Conservation (phyloP, 805 yeast species). For the Lipomyces orientalis region DNA sequence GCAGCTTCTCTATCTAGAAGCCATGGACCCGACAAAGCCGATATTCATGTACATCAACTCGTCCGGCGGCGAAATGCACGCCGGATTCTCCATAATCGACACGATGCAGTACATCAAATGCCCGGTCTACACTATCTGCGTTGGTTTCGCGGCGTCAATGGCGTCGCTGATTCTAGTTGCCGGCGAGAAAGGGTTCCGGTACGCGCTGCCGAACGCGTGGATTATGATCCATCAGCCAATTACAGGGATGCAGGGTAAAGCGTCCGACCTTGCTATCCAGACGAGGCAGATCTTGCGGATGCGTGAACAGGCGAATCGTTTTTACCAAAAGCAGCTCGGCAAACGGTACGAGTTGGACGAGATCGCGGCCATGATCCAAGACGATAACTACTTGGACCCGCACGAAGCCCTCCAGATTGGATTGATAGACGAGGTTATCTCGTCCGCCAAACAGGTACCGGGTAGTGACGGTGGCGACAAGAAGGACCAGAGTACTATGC, state of each 20-base stretch:
- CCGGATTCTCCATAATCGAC: constrained; percentile 48
- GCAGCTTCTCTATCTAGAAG: constrained; percentile 40
- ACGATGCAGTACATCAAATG: constrained; percentile 47
- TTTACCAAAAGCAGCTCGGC: constrained; percentile 44
- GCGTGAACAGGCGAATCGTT: constrained; percentile 42
- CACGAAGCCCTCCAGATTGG: constrained; percentile 46
- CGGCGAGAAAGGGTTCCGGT: constrained; percentile 44
- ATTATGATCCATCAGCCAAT: constrained; percentile 49
- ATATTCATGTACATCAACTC: constrained; percentile 43
- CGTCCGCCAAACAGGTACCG: background rate
- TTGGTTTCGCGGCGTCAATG: constrained; percentile 49
- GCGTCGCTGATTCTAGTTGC: constrained; percentile 45
- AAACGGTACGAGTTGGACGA: constrained; percentile 28
- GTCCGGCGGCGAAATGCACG: constrained; percentile 47
- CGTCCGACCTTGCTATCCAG: constrained; percentile 46
- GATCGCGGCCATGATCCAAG: constrained; percentile 37
- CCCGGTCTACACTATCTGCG: constrained; percentile 47
- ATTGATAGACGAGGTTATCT: constrained; percentile 44
- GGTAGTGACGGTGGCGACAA: constrained; percentile 1
- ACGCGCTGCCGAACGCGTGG: constrained; percentile 45
- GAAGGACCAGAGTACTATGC: constrained; percentile 9
- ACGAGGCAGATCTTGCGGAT: constrained; percentile 46
- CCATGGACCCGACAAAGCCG: constrained; percentile 36
- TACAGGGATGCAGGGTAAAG: constrained; percentile 41
- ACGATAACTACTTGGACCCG: constrained; percentile 41